These are phyloP conservation scores for Zelopaecilomyces penicillatus DNA, from an alignment of 2,329 filamentous ascomycete species.

Conservation along the genomic window DNA sequence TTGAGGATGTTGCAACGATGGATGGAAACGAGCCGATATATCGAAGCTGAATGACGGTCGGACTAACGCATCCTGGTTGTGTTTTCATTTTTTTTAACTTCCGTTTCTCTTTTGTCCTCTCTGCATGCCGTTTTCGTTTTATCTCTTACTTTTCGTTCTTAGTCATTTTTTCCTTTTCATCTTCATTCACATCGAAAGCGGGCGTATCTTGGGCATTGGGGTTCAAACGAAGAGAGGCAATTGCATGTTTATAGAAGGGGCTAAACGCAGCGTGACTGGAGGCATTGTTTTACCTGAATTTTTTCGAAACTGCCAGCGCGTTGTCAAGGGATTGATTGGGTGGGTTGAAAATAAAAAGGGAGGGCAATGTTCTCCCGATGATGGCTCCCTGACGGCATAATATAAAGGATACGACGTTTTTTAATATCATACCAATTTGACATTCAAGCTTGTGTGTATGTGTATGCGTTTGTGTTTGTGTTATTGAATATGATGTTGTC, in stretches of 20 bases:
- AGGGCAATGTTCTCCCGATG: too few species aligned
- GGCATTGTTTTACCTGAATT: too few species aligned
- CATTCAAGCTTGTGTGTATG: too few species aligned
- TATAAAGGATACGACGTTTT: too few species aligned
- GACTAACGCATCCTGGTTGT: constrained; percentile 2
- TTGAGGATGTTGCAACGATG: constrained; percentile 7
- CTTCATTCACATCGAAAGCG: background rate
- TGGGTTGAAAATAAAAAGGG: too few species aligned
- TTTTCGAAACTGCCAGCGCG: too few species aligned
- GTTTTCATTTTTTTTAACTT: constrained; percentile 1
- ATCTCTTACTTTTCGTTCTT: background rate
- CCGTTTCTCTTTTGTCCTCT: background rate
- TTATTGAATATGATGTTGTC: too few species aligned
- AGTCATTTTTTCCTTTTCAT: constrained; percentile 4
- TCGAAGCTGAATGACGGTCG: background rate
- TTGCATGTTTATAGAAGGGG: background rate
- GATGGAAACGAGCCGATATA: constrained; percentile 5
- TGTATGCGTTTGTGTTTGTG: too few species aligned
- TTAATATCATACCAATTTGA: too few species aligned
- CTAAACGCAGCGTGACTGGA: too few species aligned
- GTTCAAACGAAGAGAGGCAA: background rate
- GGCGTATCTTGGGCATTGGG: constrained; percentile 1
- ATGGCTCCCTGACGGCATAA: too few species aligned
- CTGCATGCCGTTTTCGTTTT: background rate
- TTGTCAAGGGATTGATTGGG: too few species aligned